Conservation (phyloP, 345 rosid species). For the Eutrema yunnanense region DNA sequence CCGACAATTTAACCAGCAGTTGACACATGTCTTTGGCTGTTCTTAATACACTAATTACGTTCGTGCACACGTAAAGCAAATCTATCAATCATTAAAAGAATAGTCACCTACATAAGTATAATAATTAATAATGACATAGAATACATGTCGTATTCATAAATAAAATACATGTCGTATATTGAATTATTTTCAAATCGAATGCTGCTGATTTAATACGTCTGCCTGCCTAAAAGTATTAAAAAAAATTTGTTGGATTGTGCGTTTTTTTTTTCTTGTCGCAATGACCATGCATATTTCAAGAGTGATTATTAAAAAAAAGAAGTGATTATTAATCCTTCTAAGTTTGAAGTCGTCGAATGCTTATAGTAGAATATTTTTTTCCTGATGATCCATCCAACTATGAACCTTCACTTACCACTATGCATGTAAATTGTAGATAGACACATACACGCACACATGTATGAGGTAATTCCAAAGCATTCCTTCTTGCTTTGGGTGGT, state of each 20-base stretch:
- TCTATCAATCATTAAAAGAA: conserved; percentile 37
- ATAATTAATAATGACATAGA: neutral
- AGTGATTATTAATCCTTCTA: neutral
- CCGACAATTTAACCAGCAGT: conserved; percentile 51
- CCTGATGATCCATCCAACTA: neutral
- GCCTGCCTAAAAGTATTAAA: neutral
- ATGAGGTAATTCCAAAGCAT: neutral
- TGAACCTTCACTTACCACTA: neutral
- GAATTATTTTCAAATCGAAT: neutral
- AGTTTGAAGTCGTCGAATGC: neutral
- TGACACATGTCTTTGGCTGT: conserved; percentile 48
- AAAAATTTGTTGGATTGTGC: neutral
- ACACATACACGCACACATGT: neutral
- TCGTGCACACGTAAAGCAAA: conserved; percentile 48
- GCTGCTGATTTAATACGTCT: neutral
- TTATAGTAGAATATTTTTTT: neutral
- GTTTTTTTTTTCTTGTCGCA: neutral
- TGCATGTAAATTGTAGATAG: neutral
- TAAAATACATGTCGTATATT: neutral
- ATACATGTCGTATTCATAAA: neutral
- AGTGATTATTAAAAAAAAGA: neutral
- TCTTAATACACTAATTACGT: conserved; percentile 35
- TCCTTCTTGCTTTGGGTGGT: too few relatives aligned
- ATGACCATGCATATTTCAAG: neutral
- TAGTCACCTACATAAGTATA: neutral